Evolutionary conservation across 2,329 filamentous ascomycete genomes (phyloP).

Genomic region (Rutstroemia sp.): DNA sequence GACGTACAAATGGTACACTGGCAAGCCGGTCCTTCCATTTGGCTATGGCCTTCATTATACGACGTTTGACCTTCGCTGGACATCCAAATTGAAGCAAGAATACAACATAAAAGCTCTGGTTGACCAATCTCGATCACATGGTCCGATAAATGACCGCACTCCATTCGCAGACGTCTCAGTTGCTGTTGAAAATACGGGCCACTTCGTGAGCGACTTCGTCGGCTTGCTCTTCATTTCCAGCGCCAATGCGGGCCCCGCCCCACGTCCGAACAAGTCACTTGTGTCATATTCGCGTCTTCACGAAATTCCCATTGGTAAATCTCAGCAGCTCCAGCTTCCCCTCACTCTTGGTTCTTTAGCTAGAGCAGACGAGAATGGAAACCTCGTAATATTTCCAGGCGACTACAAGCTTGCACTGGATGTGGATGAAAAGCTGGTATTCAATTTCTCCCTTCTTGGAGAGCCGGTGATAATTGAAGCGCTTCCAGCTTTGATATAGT

Average conservation of each 20-base stretch:
- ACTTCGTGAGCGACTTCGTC: conserved; percentile 45
- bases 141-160: conserved; percentile 6
- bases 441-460: too few relatives aligned
- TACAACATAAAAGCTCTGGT: not conserved
- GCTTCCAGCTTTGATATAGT: too few relatives aligned
- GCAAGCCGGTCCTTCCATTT: conserved; percentile 42
- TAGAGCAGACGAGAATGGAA: conserved; percentile 42
- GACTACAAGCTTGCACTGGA: conserved; percentile 42
- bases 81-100: not conserved
- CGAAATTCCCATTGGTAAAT: conserved; percentile 24
- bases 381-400: conserved; percentile 46
- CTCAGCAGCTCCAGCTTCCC: conserved; percentile 30
- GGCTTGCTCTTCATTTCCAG: conserved; percentile 42
- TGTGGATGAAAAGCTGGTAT: conserved; percentile 29
- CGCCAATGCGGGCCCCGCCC: conserved; percentile 38
- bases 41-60: conserved; percentile 39
- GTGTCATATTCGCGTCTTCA: conserved; percentile 40
- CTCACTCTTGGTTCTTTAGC: conserved; percentile 43
- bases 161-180: conserved; percentile 34
- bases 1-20: conserved; percentile 52
- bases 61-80: conserved; percentile 6
- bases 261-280: conserved; percentile 45
- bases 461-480: too few relatives aligned
- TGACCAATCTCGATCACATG: too few relatives aligned
- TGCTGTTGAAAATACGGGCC: conserved; percentile 38